phyloP scores from a whole-genome alignment of 345 rosid genomes.

The Trapa bicornis region DNA sequence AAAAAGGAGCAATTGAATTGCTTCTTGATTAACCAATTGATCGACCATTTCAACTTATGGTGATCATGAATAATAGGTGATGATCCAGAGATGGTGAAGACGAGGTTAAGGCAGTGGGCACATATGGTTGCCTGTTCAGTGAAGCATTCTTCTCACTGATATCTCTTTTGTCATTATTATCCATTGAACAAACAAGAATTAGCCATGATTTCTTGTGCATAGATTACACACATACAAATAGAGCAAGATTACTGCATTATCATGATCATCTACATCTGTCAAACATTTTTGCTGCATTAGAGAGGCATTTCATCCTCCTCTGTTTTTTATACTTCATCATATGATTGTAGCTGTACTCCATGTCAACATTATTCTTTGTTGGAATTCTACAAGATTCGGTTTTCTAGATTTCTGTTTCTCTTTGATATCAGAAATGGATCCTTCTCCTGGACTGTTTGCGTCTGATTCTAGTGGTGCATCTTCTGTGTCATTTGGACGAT shows the following conservation, averaged over 20 bases:
- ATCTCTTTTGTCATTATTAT: too few species aligned
- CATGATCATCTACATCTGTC: not conserved
- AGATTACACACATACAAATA: too few species aligned
- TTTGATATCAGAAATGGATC: too few species aligned
- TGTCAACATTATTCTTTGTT: not conserved
- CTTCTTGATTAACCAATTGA: too few species aligned
- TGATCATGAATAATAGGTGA: constrained; percentile 28
- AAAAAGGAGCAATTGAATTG: too few species aligned
- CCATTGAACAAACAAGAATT: not conserved
- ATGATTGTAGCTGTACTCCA: not conserved
- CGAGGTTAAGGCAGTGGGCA: constrained; percentile 77
- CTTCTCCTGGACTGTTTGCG: not conserved
- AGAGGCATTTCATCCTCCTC: not conserved
- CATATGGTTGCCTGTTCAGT: constrained; percentile 77
- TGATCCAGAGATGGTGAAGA: constrained; percentile 61
- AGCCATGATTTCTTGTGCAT: not conserved
- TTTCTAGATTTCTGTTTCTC: too few species aligned
- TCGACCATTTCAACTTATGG: not conserved
- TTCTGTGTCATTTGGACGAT: too few species aligned
- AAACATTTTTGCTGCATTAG: not conserved
- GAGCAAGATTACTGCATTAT: too few species aligned
- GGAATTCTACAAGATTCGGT: too few species aligned
- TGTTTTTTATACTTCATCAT: too few species aligned
- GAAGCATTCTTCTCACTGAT: constrained; percentile 21
- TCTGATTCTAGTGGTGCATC: too few species aligned